Evolutionary conservation across 495 filamentous ascomycete genomes (phyloP).

Genomic region (Daldinia concentrica): DNA sequence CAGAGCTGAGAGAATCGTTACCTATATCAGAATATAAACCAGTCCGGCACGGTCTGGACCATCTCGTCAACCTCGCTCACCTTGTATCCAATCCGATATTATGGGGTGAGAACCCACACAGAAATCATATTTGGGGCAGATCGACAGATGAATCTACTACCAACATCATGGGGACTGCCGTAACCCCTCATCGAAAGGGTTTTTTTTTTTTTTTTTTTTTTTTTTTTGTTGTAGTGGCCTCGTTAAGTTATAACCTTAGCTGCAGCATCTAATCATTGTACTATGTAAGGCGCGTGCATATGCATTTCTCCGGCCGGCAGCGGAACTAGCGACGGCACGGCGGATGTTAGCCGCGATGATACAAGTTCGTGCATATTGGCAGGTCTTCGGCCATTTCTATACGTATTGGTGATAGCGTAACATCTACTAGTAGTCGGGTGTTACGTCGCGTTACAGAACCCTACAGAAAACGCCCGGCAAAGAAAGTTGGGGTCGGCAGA

Average conservation of each 20-base stretch:
- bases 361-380: conserved; percentile 14
- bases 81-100: conserved; percentile 16
- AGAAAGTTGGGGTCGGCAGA: not conserved
- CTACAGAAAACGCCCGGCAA: not conserved
- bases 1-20: conserved; percentile 9
- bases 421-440: not conserved
- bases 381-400: conserved; percentile 9
- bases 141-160: conserved; percentile 34
- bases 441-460: not conserved
- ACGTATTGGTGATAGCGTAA: not conserved
- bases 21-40: conserved; percentile 4
- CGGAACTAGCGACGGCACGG: conserved; percentile 13
- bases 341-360: conserved; percentile 20
- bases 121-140: conserved; percentile 29
- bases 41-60: conserved; percentile 34
- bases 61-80: conserved; percentile 25
- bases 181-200: conserved; percentile 33
- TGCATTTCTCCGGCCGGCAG: conserved; percentile 28
- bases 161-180: conserved; percentile 10
- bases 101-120: conserved; percentile 31
- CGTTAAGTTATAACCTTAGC: not conserved
- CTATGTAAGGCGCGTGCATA: conserved; percentile 24
- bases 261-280: conserved; percentile 12
- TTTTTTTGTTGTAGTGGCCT: conserved; percentile 9
- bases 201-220: conserved; percentile 1